phyloP scores from a whole-genome alignment of 1,284 basidiomycete species.

The Fomitopsis palustris region DNA sequence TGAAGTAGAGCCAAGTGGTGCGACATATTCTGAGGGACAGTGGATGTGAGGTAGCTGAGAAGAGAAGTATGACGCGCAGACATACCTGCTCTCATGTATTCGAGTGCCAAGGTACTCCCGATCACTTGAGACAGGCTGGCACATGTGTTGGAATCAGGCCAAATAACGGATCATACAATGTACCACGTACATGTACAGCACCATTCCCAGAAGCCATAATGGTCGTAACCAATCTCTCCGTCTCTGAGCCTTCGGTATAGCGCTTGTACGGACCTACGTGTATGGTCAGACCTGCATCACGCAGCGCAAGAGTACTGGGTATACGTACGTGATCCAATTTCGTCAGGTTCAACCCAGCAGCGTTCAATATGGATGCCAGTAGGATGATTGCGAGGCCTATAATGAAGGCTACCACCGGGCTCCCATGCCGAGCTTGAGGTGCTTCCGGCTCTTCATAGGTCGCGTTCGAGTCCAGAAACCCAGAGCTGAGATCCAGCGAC shows the following conservation, averaged over 20 bases:
- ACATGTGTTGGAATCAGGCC: neutral
- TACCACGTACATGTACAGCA: slow-evolving; percentile 64
- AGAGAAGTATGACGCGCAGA: neutral
- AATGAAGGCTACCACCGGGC: slow-evolving; percentile 70
- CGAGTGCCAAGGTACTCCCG: slow-evolving; percentile 80
- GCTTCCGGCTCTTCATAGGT: slow-evolving; percentile 19
- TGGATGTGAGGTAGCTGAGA: neutral
- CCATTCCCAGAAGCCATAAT: slow-evolving; percentile 80
- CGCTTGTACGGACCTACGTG: slow-evolving; percentile 61
- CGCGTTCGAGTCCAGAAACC: slow-evolving; percentile 6
- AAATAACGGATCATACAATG: neutral
- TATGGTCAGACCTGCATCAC: neutral
- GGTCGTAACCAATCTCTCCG: slow-evolving; percentile 73
- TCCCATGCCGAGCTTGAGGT: slow-evolving; percentile 39
- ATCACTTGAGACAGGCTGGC: slow-evolving; percentile 77
- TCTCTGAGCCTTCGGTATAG: slow-evolving; percentile 66
- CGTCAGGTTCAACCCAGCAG: slow-evolving; percentile 80
- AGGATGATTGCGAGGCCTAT: slow-evolving; percentile 79
- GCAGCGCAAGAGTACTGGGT: neutral
- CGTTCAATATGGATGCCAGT: slow-evolving; percentile 78
- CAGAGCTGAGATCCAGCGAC: slow-evolving; percentile 8
- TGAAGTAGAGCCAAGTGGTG: slow-evolving; percentile 79
- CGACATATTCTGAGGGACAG: slow-evolving; percentile 66
- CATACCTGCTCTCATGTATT: slow-evolving; percentile 81
- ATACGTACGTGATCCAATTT: slow-evolving; percentile 78